Conservation (phyloP, 192 early-diverging fungal species). For the Coemansia sp. region DNA sequence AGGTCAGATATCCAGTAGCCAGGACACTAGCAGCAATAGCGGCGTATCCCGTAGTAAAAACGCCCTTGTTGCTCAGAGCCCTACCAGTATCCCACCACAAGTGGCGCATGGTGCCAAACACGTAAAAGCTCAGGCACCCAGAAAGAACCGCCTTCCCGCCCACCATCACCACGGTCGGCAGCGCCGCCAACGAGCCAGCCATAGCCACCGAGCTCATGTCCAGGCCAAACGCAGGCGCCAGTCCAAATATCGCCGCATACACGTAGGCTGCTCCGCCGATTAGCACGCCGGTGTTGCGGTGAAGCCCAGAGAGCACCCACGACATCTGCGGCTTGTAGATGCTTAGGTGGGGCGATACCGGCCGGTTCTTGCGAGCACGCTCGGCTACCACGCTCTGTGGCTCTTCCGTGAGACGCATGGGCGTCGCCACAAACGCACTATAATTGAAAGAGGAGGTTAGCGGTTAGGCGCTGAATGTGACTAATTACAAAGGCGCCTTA, state of each 20-base stretch:
- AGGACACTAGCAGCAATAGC: conserved; percentile 66
- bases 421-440: conserved; percentile 52
- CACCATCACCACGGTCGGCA: conserved; percentile 68
- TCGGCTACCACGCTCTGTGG: conserved; percentile 45
- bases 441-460: not conserved
- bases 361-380: conserved; percentile 62
- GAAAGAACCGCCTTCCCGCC: conserved; percentile 70
- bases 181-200: conserved; percentile 62
- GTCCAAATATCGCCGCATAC: conserved; percentile 66
- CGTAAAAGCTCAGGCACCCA: conserved; percentile 76
- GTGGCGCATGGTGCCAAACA: conserved; percentile 84
- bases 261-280: conserved; percentile 69
- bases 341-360: conserved; percentile 75
- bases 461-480: not conserved
- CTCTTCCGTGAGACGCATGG: conserved; percentile 25
- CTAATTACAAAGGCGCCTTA: not conserved
- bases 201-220: conserved; percentile 67
- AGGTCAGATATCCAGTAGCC: conserved; percentile 55
- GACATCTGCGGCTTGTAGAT: conserved; percentile 94
- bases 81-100: conserved; percentile 86
- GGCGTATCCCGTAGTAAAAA: conserved; percentile 77
- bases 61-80: conserved; percentile 70
- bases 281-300: conserved; percentile 75
- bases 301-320: conserved; percentile 68
- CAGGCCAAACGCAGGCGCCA: conserved; percentile 60